Evolutionary conservation across 352 stramenopile genomes (phyloP).

Genomic region (Phytophthora quininea): DNA sequence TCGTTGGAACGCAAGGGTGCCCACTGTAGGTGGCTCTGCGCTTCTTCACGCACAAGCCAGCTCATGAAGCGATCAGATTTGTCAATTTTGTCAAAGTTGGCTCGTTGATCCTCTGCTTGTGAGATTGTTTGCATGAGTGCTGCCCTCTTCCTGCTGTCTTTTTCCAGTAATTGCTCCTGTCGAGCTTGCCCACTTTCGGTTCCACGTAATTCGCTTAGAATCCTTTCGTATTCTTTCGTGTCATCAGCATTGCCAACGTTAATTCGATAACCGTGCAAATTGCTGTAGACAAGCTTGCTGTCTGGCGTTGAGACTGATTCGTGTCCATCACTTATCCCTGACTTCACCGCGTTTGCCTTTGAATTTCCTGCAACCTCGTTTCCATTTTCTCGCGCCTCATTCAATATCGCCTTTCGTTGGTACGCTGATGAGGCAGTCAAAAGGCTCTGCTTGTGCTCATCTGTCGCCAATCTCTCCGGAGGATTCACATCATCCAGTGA

Average conservation of each 20-base stretch:
- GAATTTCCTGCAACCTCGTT: not conserved
- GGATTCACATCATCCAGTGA: constrained; percentile 40
- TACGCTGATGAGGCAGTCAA: constrained; percentile 34
- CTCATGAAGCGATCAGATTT: constrained; percentile 45
- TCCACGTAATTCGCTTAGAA: constrained; percentile 69
- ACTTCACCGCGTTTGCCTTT: constrained; percentile 2
- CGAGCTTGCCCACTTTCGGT: constrained; percentile 42
- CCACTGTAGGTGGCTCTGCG: constrained; percentile 56
- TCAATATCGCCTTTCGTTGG: constrained; percentile 19
- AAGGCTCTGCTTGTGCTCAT: constrained; percentile 50
- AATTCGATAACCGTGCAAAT: constrained; percentile 82
- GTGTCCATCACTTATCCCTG: constrained; percentile 8
- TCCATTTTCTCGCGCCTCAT: not conserved
- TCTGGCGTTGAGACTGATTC: constrained; percentile 13
- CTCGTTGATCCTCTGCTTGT: constrained; percentile 63
- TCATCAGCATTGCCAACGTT: constrained; percentile 67
- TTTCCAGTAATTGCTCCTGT: constrained; percentile 36
- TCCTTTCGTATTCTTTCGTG: constrained; percentile 71
- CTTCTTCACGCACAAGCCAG: constrained; percentile 57
- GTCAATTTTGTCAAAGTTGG: constrained; percentile 39
- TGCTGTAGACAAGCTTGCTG: constrained; percentile 70
- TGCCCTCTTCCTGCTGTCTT: constrained; percentile 35
- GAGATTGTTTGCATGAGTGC: constrained; percentile 25
- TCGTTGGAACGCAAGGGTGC: constrained; percentile 51
- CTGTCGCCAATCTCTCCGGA: constrained; percentile 29